Evolutionary conservation across 768 basidiomycete species (phyloP), one percentile per base, ranked within the genome.

Genomic region (Auriscalpium microsporum): DNA sequence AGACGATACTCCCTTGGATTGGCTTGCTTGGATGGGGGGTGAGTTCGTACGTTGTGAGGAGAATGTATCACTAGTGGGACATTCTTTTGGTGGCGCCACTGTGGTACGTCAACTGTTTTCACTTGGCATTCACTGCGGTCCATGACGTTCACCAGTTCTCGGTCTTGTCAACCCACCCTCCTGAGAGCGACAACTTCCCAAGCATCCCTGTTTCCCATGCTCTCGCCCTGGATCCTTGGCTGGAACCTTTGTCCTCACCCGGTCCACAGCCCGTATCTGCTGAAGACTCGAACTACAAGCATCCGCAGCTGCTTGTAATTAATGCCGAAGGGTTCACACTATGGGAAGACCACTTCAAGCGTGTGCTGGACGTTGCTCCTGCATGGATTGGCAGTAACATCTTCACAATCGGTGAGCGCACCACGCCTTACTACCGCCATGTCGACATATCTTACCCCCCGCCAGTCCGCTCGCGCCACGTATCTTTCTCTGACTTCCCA

Each of bases 141-240:
- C 44, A 48, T 14, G 50, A 45, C 17, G 14, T 28, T 46, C n/a
- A 40, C 46, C 28, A 86, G 84, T 67, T 86, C 44, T 79, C 79
- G 10, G 65, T 86, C 9, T 70, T 86, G 10, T 81, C 83, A 21
- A 74, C 72, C 3, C 62, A 71, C 23, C 75, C 82, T 7, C 73
- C 77, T 1, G 53, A 56, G 4, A 65, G 67, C 28, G 68, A 67
- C 3, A 49, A 45, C 13, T 71, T 76, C 55, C 46, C 64, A 11
- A 65, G 62, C 2, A 73, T 91, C 53, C 84, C 83, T 0, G 69
- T 87, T 50, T 68, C 72, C 7, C 77, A 79, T 48, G 80, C 77
- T 9, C 64, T 93, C 19, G 73, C 86, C 19, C 76, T 90, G 16
- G 91, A 94, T 68, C 91, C 91, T 17, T 93, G 91, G 90, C 69